Conservation (phyloP, 2,329 filamentous ascomycete species). For the Cladosporium sp. region DNA sequence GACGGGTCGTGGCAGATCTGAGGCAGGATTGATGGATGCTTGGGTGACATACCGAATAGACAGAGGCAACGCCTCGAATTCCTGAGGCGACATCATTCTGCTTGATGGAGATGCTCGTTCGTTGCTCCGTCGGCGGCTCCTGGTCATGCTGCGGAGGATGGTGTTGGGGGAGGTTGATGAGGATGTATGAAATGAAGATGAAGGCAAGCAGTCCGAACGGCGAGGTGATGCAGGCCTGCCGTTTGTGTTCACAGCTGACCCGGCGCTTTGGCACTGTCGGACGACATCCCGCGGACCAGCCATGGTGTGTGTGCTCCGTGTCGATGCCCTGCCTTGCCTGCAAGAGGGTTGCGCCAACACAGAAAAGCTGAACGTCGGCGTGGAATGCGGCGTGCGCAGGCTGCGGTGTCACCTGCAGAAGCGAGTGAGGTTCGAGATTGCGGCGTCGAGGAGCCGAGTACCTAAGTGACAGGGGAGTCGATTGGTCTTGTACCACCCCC, state of each 20-base stretch:
- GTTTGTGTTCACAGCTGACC: not conserved
- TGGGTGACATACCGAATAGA: conserved; percentile 39
- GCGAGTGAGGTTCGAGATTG: not conserved
- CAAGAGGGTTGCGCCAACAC: not conserved
- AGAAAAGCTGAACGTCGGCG: not conserved
- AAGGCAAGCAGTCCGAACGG: not conserved
- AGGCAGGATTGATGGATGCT: not conserved
- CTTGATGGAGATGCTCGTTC: not conserved
- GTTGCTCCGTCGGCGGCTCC: conserved; percentile 5
- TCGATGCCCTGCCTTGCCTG: not conserved
- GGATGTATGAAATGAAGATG: not conserved
- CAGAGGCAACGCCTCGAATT: conserved; percentile 39
- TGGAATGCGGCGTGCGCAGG: not conserved
- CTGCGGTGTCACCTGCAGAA: not conserved
- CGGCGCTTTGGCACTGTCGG: not conserved
- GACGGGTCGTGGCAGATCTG: not conserved
- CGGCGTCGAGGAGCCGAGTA: too few species aligned
- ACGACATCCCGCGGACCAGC: conserved; percentile 1
- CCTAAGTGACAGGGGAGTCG: too few species aligned
- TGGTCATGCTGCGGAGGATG: conserved; percentile 1
- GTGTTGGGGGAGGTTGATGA: not conserved
- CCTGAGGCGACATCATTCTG: conserved; percentile 27
- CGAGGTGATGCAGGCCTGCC: too few species aligned
- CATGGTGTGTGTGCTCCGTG: not conserved
- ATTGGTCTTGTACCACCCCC: too few species aligned